Evolutionary conservation across 2,329 filamentous ascomycete species (phyloP).

Genomic region (Epichloe gansuensis): DNA sequence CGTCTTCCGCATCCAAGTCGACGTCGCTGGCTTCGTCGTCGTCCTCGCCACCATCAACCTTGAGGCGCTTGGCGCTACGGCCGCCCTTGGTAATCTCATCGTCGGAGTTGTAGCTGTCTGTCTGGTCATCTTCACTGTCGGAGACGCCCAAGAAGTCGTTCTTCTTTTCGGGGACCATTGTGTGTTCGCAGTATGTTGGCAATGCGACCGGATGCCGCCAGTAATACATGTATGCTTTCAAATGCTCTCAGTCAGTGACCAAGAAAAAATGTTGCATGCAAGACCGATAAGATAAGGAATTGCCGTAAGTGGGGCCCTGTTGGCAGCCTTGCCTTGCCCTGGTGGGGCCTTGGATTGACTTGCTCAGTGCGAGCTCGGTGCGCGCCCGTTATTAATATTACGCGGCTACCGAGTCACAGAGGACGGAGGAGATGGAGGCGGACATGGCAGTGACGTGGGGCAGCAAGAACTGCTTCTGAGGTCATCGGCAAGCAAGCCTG

Average conservation of each 20-base stretch:
- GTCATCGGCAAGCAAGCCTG: background rate
- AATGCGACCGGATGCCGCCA: background rate
- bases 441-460: background rate
- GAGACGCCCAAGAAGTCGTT: constrained; percentile 56
- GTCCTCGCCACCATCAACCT: constrained; percentile 31
- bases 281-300: background rate
- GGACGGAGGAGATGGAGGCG: background rate
- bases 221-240: background rate
- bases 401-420: constrained; percentile 1
- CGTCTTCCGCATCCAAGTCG: constrained; percentile 19
- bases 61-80: constrained; percentile 50
- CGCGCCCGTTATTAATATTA: background rate
- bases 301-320: background rate
- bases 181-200: background rate
- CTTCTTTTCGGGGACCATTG: constrained; percentile 55
- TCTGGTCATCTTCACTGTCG: constrained; percentile 46
- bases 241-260: background rate
- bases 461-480: background rate
- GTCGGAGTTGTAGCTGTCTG: constrained; percentile 53
- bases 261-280: constrained; percentile 4
- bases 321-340: background rate
- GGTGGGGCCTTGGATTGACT: background rate
- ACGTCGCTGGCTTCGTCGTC: constrained; percentile 25
- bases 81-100: constrained; percentile 55
- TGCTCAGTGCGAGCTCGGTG: too few relatives aligned